phyloP scores from a whole-genome alignment of 2,329 filamentous ascomycete species.

The Ophiostoma himal-ulmi region DNA sequence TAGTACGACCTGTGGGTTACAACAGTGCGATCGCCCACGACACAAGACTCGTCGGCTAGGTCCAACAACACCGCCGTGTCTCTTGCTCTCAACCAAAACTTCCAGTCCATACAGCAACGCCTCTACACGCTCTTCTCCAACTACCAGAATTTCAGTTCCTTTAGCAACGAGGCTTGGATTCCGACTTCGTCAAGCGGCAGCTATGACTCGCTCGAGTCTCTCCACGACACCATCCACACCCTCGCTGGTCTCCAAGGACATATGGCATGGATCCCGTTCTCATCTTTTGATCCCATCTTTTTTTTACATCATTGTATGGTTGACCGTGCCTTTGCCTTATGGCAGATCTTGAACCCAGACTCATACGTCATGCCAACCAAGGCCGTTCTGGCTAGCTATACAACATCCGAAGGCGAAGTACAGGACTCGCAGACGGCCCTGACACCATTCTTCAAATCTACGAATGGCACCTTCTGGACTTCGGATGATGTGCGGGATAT shows the following conservation, averaged over 20 bases:
- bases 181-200: constrained; percentile 41
- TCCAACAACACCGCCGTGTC: constrained; percentile 58
- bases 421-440: constrained; percentile 53
- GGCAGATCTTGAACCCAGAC: constrained; percentile 66
- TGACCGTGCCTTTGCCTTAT: constrained; percentile 69
- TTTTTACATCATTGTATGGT: constrained; percentile 72
- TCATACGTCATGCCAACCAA: constrained; percentile 57
- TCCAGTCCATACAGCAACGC: constrained; percentile 53
- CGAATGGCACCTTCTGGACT: constrained; percentile 59
- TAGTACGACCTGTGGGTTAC: constrained; percentile 55
- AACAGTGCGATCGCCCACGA: constrained; percentile 53
- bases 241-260: constrained; percentile 58
- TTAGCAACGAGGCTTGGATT: constrained; percentile 64
- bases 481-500: constrained; percentile 56
- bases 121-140: constrained; percentile 62
- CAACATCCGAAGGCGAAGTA: constrained; percentile 47
- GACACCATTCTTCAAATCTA: constrained; percentile 59
- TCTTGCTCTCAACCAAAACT: constrained; percentile 46
- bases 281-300: constrained; percentile 73
- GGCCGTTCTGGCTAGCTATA: constrained; percentile 56
- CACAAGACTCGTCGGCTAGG: constrained; percentile 36
- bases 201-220: constrained; percentile 59
- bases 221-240: constrained; percentile 60
- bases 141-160: constrained; percentile 61
- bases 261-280: constrained; percentile 64